Evolutionary conservation across 768 basidiomycete genomes (phyloP).

Genomic region (Lactifluus pinguis): DNA sequence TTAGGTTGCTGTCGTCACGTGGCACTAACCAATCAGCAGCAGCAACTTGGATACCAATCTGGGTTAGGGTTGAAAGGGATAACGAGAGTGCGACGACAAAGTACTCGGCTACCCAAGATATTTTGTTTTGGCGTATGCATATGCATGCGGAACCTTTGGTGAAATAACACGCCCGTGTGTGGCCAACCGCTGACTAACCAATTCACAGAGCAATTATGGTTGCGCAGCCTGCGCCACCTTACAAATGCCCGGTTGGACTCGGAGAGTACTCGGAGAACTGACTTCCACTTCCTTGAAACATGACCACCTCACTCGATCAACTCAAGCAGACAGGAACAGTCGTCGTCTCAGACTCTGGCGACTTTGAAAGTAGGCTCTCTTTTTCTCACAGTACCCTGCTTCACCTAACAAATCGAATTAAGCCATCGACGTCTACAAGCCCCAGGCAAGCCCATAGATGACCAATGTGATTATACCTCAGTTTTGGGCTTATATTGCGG

Average conservation of each 20-base stretch:
- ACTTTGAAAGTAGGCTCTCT: constrained; percentile 63
- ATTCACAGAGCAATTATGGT: too few species aligned
- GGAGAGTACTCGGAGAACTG: too few species aligned
- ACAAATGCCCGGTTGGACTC: neutral
- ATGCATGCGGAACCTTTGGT: too few species aligned
- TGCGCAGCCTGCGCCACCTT: too few species aligned
- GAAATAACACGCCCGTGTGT: too few species aligned
- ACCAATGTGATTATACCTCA: neutral
- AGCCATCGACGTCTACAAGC: constrained; percentile 94
- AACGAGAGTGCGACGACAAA: neutral
- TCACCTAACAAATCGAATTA: constrained; percentile 25
- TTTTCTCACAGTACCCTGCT: constrained; percentile 1
- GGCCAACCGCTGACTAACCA: too few species aligned
- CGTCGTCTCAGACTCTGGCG: constrained; percentile 96
- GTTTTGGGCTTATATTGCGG: constrained; percentile 1
- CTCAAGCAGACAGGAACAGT: constrained; percentile 91
- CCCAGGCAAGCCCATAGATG: constrained; percentile 46
- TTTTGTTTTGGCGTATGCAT: too few species aligned
- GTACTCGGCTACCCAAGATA: too few species aligned
- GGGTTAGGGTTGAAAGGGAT: neutral
- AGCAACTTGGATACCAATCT: neutral
- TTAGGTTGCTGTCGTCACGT: too few species aligned
- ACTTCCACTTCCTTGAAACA: constrained; percentile 22
- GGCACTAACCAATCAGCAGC: too few species aligned
- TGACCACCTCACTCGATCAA: constrained; percentile 72